Evolutionary conservation across 2,329 filamentous ascomycete species (phyloP).

Genomic region (Stemphylium beticola): DNA sequence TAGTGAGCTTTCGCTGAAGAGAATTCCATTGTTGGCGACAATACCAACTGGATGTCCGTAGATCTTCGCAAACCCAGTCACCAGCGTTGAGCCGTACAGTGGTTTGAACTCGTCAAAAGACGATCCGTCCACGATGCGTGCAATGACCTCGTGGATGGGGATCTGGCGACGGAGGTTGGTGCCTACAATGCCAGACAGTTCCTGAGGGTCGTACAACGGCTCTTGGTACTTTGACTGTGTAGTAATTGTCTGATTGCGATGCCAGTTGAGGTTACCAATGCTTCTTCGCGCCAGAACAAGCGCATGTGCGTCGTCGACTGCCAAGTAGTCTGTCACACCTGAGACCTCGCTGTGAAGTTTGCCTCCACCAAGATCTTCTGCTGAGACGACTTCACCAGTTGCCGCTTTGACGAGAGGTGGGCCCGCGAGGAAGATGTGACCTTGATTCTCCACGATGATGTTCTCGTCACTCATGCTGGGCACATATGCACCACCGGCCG

Average conservation of each 20-base stretch:
- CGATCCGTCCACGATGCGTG: constrained; percentile 88
- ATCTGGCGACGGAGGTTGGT: constrained; percentile 88
- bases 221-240: constrained; percentile 64
- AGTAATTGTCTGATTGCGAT: constrained; percentile 52
- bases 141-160: constrained; percentile 87
- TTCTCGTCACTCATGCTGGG: constrained; percentile 97
- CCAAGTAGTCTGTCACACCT: constrained; percentile 93
- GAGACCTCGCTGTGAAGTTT: constrained; percentile 88
- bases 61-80: constrained; percentile 87
- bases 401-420: constrained; percentile 95
- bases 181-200: constrained; percentile 86
- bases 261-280: constrained; percentile 90
- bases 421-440: constrained; percentile 96
- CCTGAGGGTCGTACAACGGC: constrained; percentile 78
- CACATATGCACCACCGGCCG: constrained; percentile 93
- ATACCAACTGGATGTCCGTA: constrained; percentile 92
- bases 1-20: constrained; percentile 85
- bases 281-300: constrained; percentile 83
- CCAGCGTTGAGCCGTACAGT: constrained; percentile 84
- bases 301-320: constrained; percentile 92
- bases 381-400: constrained; percentile 88
- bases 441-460: constrained; percentile 94
- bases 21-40: constrained; percentile 92
- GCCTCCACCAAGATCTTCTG: constrained; percentile 89
- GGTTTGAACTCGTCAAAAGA: constrained; percentile 95